Evolutionary conservation across 306 rosid species (phyloP).

Genomic region (Vigna unguiculata): DNA sequence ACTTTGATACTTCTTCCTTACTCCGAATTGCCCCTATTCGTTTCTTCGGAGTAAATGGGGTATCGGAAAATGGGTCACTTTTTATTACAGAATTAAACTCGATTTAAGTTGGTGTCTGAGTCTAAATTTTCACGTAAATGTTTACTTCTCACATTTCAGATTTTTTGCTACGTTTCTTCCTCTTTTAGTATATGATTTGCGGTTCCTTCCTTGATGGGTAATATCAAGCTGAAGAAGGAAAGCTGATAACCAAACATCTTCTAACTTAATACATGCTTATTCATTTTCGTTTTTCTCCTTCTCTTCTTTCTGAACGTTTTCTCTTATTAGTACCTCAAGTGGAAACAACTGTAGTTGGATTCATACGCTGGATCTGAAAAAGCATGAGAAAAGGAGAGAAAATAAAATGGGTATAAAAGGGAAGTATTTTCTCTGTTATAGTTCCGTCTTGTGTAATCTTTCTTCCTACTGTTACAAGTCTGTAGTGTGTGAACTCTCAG

Average conservation of each 20-base stretch:
- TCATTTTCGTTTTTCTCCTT: conserved; percentile 29
- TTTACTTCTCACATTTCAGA: conserved; percentile 12
- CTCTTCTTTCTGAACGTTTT: conserved; percentile 31
- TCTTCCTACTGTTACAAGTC: conserved; percentile 45
- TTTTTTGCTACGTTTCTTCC: neutral
- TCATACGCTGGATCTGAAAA: conserved; percentile 71
- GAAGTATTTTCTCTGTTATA: conserved; percentile 42
- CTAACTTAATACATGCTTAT: neutral
- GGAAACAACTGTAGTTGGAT: conserved; percentile 62
- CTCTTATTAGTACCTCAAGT: conserved; percentile 41
- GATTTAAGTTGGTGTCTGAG: neutral
- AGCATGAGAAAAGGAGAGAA: conserved; percentile 44
- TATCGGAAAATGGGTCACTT: conserved; percentile 8
- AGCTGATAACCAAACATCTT: conserved; percentile 21
- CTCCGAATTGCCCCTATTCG: conserved; percentile 16
- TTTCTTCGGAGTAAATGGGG: conserved; percentile 44
- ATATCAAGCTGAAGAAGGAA: conserved; percentile 26
- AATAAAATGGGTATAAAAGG: conserved; percentile 42
- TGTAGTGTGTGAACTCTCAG: conserved; percentile 48
- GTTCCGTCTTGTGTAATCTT: conserved; percentile 70
- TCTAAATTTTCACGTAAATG: conserved; percentile 1
- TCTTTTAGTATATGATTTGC: neutral
- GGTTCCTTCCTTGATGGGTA: conserved; percentile 34
- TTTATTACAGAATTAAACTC: neutral
- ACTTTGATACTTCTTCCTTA: conserved; percentile 23